A percentile compares a stretch with the other conserved stretches of the same genome.
These are phyloP conservation scores for Breviolum minutum DNA, from an alignment of 73 alveolate genomes.

Conservation along the genomic window DNA sequence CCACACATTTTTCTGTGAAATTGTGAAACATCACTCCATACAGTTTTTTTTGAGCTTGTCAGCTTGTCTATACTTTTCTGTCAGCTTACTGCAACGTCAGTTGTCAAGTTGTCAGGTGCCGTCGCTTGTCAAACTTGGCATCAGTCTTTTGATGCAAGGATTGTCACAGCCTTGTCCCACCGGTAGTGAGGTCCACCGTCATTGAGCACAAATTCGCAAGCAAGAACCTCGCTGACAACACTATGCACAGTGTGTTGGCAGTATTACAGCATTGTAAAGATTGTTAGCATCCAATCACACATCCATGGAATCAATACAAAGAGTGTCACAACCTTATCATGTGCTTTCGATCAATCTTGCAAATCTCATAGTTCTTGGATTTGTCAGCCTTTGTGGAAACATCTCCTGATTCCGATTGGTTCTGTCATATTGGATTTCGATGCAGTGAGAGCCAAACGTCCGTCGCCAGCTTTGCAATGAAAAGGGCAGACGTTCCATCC, in stretches of 20 bases:
- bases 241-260: background rate
- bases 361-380: too few species aligned
- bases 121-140: background rate
- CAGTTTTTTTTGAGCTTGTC: too few species aligned
- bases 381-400: too few species aligned
- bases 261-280: background rate
- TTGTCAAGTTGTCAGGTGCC: background rate
- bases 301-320: background rate
- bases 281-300: background rate
- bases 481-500: constrained; percentile 13
- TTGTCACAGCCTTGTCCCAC: constrained; percentile 64
- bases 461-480: background rate
- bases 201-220: constrained; percentile 62
- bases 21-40: too few species aligned
- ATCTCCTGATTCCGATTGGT: too few species aligned
- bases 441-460: background rate
- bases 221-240: background rate
- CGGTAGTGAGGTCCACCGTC: constrained; percentile 94
- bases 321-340: background rate
- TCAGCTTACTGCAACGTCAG: too few species aligned
- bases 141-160: background rate
- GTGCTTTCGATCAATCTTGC: background rate
- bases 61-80: too few species aligned
- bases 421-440: background rate
- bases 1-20: too few species aligned